Base-by-base conservation (phyloP, 2,329 filamentous ascomycete genomes). In the Podosphaera leucotricha region DNA sequence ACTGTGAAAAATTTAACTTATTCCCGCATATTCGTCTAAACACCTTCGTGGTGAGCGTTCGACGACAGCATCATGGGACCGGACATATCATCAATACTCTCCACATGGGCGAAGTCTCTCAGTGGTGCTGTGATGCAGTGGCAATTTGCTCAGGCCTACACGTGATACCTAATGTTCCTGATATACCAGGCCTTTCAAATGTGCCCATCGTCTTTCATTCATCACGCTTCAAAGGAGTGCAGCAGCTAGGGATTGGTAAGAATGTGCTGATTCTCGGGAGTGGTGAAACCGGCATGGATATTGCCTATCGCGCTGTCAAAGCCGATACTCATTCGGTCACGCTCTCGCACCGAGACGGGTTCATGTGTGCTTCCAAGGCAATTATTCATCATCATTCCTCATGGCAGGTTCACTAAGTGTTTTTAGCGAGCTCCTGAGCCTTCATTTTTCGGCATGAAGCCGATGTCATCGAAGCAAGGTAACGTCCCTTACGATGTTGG, bases 261-360 rank as follows among this genome's bases (percentile, higher is more conserved):
- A 60, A 61, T 36, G 61, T 67, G 0, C 53, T 66, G 30, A 54
- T 67, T 37, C 49, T 67, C 19, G 65, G 65, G 0, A 60, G 57
- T 5, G 64, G 65, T 1, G 65, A 68, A 47, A 67, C 65, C 0
- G 63, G 57, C 3, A 64, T 65, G 56, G 65, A 68, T 39, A 50
- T 67, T 21, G 59, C 61, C 0, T 57, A 65, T 37, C 58, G 67
- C 16, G 65, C 65, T 0, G 56, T 67, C 2, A 67, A 62, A 1
- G 60, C 63, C 0, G 53, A 56, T 0, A 62, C 63, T 0, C 60
- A 57, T 6, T 60, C 60, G 5, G 64, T 67, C 6, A 61, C 63
- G 0, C 46, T 68, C 10, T 65, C 62, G 21, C 64, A 66, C 45
- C 58, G 63, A 6, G 59, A 65, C 46, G 65, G 65, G 1, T 67